Percentiles rank a stretch among this genome's conserved stretches.
These are phyloP conservation scores for Porpolomopsis calyptriformis DNA, from an alignment of 768 basidiomycete genomes.

Conservation along the genomic window DNA sequence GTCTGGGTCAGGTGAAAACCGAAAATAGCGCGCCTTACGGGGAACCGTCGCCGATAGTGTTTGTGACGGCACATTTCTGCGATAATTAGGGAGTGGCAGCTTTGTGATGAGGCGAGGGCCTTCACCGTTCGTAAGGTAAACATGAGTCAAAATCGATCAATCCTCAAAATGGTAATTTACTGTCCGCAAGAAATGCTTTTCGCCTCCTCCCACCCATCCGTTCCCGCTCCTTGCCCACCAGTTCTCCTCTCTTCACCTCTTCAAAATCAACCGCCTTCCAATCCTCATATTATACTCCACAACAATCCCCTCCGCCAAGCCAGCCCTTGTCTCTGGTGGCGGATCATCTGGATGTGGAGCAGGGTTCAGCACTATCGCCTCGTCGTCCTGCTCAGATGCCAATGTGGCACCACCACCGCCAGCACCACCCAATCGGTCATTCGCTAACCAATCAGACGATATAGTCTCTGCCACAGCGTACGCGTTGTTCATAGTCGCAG, in stretches of 20 bases:
- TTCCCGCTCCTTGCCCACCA: constrained; percentile 61
- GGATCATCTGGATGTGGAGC: constrained; percentile 32
- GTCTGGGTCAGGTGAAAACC: constrained; percentile 1
- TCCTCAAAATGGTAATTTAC: too few relatives aligned
- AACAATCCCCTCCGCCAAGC: constrained; percentile 31
- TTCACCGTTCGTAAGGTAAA: neutral
- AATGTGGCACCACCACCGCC: neutral
- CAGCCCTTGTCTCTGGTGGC: constrained; percentile 38
- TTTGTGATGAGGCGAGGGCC: neutral
- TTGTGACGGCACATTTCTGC: neutral
- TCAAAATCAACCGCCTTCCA: constrained; percentile 71
- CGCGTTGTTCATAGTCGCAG: constrained; percentile 87
- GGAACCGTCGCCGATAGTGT: neutral
- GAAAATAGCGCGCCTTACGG: neutral
- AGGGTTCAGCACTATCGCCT: constrained; percentile 23
- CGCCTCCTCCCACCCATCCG: constrained; percentile 64
- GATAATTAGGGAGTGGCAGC: too few relatives aligned
- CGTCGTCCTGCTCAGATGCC: too few relatives aligned
- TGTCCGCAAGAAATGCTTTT: constrained; percentile 20
- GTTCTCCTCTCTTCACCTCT: constrained; percentile 51
- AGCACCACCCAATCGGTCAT: constrained; percentile 1
- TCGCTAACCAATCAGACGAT: constrained; percentile 39
- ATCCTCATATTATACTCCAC: constrained; percentile 58
- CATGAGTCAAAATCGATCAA: too few relatives aligned
- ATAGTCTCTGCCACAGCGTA: constrained; percentile 69